A percentile compares a stretch with the other conserved stretches of the same genome.
These are phyloP conservation scores for Ophiostoma ips DNA, from an alignment of 2,329 filamentous ascomycete genomes.

Conservation along the genomic window DNA sequence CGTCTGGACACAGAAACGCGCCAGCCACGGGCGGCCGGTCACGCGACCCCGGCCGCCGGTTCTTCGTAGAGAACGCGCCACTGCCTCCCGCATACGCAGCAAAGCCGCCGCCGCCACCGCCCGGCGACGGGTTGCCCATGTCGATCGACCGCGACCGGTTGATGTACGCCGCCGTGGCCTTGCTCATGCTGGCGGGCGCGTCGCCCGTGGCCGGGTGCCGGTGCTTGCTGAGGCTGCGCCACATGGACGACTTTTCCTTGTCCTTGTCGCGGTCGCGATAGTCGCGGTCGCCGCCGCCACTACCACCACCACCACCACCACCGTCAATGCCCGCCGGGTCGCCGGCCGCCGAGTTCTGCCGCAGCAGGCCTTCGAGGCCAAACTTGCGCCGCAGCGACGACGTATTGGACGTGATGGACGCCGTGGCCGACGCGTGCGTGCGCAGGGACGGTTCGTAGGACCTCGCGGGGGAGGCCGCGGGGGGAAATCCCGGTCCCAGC, in stretches of 20 bases:
- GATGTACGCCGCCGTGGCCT: conserved; percentile 32
- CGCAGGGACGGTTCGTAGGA: conserved; percentile 29
- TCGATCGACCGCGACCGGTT: conserved; percentile 69
- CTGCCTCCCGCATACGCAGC: conserved; percentile 13
- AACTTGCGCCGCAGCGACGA: conserved; percentile 78
- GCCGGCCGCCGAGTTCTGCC: conserved; percentile 46
- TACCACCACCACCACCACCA: too few relatives aligned
- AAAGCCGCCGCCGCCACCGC: background rate
- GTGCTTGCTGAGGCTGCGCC: conserved; percentile 77
- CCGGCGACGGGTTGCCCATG: conserved; percentile 31
- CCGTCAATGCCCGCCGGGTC: background rate
- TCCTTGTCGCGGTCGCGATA: conserved; percentile 31
- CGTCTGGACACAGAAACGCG: conserved; percentile 43
- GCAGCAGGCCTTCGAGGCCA: conserved; percentile 60
- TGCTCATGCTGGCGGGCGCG: conserved; percentile 49
- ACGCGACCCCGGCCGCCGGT: conserved; percentile 38
- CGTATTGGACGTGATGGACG: conserved; percentile 70
- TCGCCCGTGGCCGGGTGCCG: conserved; percentile 47
- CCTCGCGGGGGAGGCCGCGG: too few relatives aligned
- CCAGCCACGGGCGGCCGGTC: conserved; percentile 48
- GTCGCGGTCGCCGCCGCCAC: too few relatives aligned
- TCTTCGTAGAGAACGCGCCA: conserved; percentile 22
- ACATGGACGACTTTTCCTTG: conserved; percentile 45
- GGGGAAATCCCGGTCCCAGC: too few relatives aligned
- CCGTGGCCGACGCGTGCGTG: conserved; percentile 41